Evolutionary conservation across 768 basidiomycete species (phyloP).

Genomic region (Termitomyces sp.): DNA sequence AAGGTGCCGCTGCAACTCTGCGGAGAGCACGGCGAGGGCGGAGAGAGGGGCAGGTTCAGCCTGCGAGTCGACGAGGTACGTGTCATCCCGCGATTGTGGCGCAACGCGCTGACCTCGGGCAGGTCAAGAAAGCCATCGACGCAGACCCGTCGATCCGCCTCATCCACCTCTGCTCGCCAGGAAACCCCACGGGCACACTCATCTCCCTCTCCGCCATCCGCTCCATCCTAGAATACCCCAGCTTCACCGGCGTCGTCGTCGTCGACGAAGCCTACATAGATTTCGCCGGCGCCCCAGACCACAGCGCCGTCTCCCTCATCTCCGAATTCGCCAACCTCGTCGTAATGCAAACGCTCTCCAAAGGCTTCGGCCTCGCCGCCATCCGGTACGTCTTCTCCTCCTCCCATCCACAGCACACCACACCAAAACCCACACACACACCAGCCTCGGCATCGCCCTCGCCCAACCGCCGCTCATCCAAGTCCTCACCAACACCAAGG

Average conservation of each 20-base stretch:
- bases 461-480: slow-evolving; percentile 89
- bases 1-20: slow-evolving; percentile 66
- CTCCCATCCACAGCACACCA: background rate
- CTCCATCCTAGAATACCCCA: slow-evolving; percentile 66
- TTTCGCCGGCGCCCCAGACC: slow-evolving; percentile 54
- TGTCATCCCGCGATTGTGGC: background rate
- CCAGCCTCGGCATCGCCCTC: slow-evolving; percentile 87
- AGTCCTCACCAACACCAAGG: slow-evolving; percentile 91
- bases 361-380: slow-evolving; percentile 92
- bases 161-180: slow-evolving; percentile 93
- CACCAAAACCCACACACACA: background rate
- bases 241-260: slow-evolving; percentile 87
- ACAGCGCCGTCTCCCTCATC: slow-evolving; percentile 67
- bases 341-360: slow-evolving; percentile 96
- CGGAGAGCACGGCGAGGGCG: slow-evolving; percentile 63
- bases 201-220: slow-evolving; percentile 70
- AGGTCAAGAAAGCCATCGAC: slow-evolving; percentile 70
- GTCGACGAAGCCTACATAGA: slow-evolving; percentile 99
- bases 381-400: slow-evolving; percentile 61
- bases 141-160: slow-evolving; percentile 81
- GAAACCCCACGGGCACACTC: slow-evolving; percentile 91
- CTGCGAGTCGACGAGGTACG: slow-evolving; percentile 69
- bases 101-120: background rate
- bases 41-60: slow-evolving; percentile 68
- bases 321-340: slow-evolving; percentile 82